Base-by-base conservation (phyloP, 2,329 filamentous ascomycete species). In the Mycogone perniciosa region DNA sequence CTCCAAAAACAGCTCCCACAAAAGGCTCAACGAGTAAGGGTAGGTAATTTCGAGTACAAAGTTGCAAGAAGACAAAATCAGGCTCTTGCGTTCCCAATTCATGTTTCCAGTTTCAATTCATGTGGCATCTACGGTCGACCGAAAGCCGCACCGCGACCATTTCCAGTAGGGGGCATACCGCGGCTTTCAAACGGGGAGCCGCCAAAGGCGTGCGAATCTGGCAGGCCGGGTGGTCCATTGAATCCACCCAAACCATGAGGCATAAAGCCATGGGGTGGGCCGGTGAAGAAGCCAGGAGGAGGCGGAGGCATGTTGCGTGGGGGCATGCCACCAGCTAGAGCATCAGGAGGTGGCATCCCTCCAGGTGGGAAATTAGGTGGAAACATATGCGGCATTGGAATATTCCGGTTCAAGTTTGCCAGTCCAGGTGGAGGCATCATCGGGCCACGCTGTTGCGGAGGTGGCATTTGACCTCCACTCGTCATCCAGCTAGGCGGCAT, bases 361-460 rank as follows among this genome's bases (percentile, higher is more conserved):
- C 68, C 70, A 5, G 74, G 75, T 10, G 79, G 76, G 55, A 84
- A 84, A 62, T 77, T 81, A n/a, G 79, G 79, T 20, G 79, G 79
- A 59, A 79, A 83, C 72, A 82, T 81, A 55, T 75, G 76, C 47
- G 76, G 77, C 64, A 80, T 74, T 11, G 77, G 76, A 55, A 76
- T 71, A 54, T 64, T 70, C 34, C 68, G 66, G 42, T 58, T 64
- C 4, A 62, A 63, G 5, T 62, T 65, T 13, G 60, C 62, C 53
- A 84, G 71, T 11, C 81, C 81, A 4, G 80, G 81, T n/a, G 81
- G 81, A 27, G 80, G 79, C 33, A 81, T 78, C 71, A 84, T 82
- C 31, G 76, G 77, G 11, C 75, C 73, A 26, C 69, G 61, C 52
- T 63, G 62, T 50, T 63, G 63, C 6, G 72, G 71, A 35, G 71